Evolutionary conservation across 2,329 filamentous ascomycete species (phyloP).

Genomic region (Fusarium pininemorale): DNA sequence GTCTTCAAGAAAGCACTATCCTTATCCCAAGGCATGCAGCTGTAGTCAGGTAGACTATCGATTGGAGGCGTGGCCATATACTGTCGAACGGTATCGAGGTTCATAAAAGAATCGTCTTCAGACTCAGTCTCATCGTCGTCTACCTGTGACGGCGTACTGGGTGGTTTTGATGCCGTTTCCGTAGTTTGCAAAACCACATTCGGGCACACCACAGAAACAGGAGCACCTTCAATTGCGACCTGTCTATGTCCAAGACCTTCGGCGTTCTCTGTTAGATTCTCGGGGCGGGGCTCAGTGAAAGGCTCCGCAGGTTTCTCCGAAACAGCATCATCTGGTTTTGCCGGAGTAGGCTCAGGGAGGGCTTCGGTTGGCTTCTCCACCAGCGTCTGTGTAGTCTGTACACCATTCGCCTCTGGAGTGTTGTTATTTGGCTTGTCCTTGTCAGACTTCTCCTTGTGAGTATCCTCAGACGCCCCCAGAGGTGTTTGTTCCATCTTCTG

Average conservation of each 20-base stretch:
- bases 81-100: constrained; percentile 59
- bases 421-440: background rate
- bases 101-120: constrained; percentile 61
- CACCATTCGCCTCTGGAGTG: background rate
- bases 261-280: background rate
- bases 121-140: constrained; percentile 65
- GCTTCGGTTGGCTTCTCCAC: background rate
- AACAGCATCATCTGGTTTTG: background rate
- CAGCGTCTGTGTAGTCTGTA: background rate
- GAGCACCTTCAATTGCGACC: background rate
- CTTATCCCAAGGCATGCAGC: constrained; percentile 57
- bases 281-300: background rate
- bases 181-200: constrained; percentile 40
- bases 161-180: constrained; percentile 47
- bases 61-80: constrained; percentile 64
- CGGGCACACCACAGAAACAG: constrained; percentile 8
- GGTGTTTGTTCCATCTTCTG: constrained; percentile 1
- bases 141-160: constrained; percentile 60
- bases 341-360: background rate
- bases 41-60: constrained; percentile 61
- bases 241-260: background rate
- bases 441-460: background rate
- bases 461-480: background rate
- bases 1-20: constrained; percentile 57
- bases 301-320: background rate